phyloP scores from a whole-genome alignment of 1,284 basidiomycete genomes.

The Coriolopsis trogii region DNA sequence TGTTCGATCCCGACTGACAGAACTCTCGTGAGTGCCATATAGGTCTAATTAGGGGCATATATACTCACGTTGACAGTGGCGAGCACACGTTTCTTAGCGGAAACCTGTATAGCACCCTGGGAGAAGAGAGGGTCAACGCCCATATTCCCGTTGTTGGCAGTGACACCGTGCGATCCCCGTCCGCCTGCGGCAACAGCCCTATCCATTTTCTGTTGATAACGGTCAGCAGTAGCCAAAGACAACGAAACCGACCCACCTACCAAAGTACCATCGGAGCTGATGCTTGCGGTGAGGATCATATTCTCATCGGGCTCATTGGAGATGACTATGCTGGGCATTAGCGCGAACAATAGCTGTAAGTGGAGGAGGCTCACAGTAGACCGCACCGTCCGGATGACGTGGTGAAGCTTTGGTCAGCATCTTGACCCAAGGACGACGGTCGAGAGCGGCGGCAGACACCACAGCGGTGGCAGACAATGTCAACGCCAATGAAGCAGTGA shows the following conservation, averaged over 20 bases:
- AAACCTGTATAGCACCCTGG: conserved; percentile 48
- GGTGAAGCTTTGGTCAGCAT: conserved; percentile 14
- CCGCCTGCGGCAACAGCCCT: conserved; percentile 40
- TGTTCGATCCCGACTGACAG: conserved; percentile 48
- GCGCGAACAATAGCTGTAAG: background rate
- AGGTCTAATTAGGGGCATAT: too few relatives aligned
- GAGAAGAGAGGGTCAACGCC: conserved; percentile 50
- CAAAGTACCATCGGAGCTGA: conserved; percentile 22
- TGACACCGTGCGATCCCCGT: conserved; percentile 42
- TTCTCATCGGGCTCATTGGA: conserved; percentile 28
- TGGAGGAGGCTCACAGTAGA: conserved; percentile 11
- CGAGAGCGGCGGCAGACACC: conserved; percentile 9
- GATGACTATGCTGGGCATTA: conserved; percentile 15
- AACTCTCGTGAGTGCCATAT: background rate
- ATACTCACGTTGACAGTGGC: conserved; percentile 46
- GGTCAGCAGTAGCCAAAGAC: background rate
- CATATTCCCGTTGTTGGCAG: conserved; percentile 20
- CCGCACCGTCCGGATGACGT: conserved; percentile 14
- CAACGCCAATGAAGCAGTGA: too few relatives aligned
- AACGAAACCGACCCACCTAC: conserved; percentile 4
- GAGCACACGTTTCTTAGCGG: conserved; percentile 40
- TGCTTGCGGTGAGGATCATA: conserved; percentile 24
- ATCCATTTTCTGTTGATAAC: conserved; percentile 12
- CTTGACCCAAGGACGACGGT: conserved; percentile 7
- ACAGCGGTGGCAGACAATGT: conserved; percentile 6